Base-by-base conservation (phyloP, 2,329 filamentous ascomycete genomes). In the Dissoconium aciculare region DNA sequence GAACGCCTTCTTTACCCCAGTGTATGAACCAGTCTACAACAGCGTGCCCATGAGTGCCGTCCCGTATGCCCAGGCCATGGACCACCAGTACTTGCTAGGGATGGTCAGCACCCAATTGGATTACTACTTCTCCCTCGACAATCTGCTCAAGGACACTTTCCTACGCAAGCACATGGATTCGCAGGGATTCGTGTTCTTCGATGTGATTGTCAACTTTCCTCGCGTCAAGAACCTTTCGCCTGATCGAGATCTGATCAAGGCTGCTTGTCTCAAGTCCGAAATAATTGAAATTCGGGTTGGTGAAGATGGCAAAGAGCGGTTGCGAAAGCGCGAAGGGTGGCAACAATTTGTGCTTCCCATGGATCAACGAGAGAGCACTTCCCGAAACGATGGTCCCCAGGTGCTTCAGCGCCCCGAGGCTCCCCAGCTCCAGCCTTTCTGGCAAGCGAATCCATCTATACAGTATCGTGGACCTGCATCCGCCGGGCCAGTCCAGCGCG, bases 61-160 rank as follows among this genome's bases (percentile, higher is more conserved):
- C 31, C 64, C 71, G 5, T 77, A 66, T 46, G 62, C 63, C 39
- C 63, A 67, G 25, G 71, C 67, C 30, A 57, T 70, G 38, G 69
- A 75, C 34, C 64, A 67, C n/a, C 65, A 59, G 38, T 63, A 65
- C 19, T 45, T 73, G 17, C 57, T 70, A 39, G 55, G 54, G 50
- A 69, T 69, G 67, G 69, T 71, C 48, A 66, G 62, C 39, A 68
- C 63, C 45, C 74, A 76, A 49, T 37, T 55, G 21, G 83, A 93
- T 49, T 98, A 94, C 62, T 98, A 98, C 58, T 93, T 98, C 59
- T 95, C 87, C 0, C 70, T 93, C 15, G 81, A 94, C 49, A 98
- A 98, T 52, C 67, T 95, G 29, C 80, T 82, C 66, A 94, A 93
- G 58, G 89, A 98, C 50, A 67, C 81, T 49, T 95, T 74, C 56